Base-by-base conservation (phyloP, 129 eudicot species). In the Flaveria ramosissima region DNA sequence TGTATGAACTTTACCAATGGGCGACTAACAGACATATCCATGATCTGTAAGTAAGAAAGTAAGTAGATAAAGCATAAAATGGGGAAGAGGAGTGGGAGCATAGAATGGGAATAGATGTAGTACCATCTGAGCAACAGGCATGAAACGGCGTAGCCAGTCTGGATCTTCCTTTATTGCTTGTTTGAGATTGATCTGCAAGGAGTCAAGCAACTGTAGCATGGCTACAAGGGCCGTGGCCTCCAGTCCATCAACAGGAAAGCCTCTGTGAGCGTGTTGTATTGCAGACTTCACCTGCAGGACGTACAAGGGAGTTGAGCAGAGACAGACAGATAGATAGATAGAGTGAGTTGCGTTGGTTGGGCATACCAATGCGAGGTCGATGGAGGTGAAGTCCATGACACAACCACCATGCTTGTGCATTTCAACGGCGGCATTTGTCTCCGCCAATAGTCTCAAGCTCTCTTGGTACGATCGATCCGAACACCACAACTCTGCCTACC, bases 381-480 rank as follows among this genome's bases (percentile, higher is more conserved):
- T 80, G 60, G 84, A 82, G 32, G 75, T 61, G 76, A 94, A 89
- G 70, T 91, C 96, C 92, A 89, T 82, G 80, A 86, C 76, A 47
- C 83, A 87, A 12, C 79, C 88, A 39, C 88, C 91, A 68, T 87
- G 86, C 32, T 87, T 91, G 75, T 87, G 89, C 97, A 94, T 94
- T 63, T 91, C 88, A 48, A 94, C 97, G 9, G 92, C 96, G 7
- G 97, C 99, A 80, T 86, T 80, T 12, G 99, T 94, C 82, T 94
- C 97, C 14, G 81, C 81, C 20, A 94, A 78, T 1, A 94, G 88
- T 59, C 78, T 83, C 81, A 91, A 74, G 63, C 99, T 91, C 45
- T 90, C 89, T 60, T 82, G 81, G 68, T 83, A 94, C 1, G 89
- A 77, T 73, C 79, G 86, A 75, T 81, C 74, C 72, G 85, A 78